Percentiles rank a stretch among this genome's conserved stretches.
These are phyloP conservation scores for Phytophthora crassamura DNA, from an alignment of 352 stramenopile species.

Conservation along the genomic window DNA sequence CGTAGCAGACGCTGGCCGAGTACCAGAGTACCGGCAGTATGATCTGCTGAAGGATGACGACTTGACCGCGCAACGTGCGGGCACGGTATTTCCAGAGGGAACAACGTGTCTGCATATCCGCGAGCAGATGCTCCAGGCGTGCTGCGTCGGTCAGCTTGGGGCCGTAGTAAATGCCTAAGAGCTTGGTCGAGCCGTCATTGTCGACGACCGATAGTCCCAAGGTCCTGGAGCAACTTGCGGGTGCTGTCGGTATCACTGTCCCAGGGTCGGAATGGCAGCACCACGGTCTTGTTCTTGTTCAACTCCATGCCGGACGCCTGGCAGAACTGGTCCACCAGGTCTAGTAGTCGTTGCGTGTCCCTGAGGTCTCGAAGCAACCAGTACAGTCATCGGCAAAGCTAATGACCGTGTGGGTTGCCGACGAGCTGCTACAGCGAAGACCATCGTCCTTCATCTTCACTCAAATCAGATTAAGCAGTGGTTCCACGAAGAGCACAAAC, in stretches of 20 bases:
- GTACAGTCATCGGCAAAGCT: conserved; percentile 26
- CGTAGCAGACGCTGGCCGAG: not conserved
- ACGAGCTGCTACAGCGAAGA: not conserved
- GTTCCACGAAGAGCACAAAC: conserved; percentile 22
- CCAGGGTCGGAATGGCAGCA: no score
- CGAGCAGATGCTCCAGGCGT: not conserved
- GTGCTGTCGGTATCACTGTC: no score
- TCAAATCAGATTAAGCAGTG: conserved; percentile 14
- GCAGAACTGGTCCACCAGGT: not conserved
- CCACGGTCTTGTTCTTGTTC: no score
- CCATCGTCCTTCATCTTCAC: not conserved
- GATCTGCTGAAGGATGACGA: not conserved
- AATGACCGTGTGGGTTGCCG: not conserved
- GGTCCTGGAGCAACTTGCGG: no score
- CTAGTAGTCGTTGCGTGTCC: conserved; percentile 1
- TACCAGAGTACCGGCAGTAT: conserved; percentile 3
- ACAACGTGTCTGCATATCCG: not conserved
- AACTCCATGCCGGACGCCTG: no score
- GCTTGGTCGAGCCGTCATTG: not conserved
- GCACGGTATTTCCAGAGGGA: conserved; percentile 3
- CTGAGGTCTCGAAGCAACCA: not conserved
- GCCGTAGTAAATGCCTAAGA: not conserved
- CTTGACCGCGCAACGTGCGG: not conserved
- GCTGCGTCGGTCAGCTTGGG: not conserved
- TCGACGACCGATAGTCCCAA: no score